Conservation (phyloP, 148 eudicot genomes). For the Dysphania ambrosioides region DNA sequence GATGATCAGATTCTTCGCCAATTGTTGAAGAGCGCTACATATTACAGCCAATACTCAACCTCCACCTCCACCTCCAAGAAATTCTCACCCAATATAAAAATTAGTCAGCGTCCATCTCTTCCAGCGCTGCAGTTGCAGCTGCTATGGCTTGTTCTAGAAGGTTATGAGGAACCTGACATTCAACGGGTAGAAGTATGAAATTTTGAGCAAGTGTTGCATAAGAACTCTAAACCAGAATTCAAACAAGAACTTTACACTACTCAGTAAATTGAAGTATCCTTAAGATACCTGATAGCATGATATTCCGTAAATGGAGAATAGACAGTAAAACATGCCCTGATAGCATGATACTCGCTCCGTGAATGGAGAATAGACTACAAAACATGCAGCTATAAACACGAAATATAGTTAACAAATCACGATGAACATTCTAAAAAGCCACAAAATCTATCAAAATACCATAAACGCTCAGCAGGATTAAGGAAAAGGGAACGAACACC, state of each 20-base stretch:
- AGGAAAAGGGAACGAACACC: no score
- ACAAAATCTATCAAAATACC: no score
- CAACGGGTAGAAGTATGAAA: not conserved
- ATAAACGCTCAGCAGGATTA: not conserved
- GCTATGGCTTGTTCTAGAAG: constrained; percentile 64
- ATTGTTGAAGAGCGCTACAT: no score
- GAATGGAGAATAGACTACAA: not conserved
- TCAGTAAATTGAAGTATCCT: not conserved
- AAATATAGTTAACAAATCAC: no score
- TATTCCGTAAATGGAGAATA: no score
- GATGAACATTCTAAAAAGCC: no score
- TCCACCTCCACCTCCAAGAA: no score
- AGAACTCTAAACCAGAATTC: not conserved
- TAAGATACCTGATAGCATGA: not conserved
- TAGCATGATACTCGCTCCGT: no score
- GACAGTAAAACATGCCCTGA: no score
- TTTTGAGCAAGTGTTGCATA: not conserved
- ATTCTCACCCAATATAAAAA: not conserved
- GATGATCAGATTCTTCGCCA: no score
- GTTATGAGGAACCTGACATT: constrained; percentile 54
- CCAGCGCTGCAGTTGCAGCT: constrained; percentile 66
- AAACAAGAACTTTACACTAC: no score
- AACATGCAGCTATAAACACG: not conserved
- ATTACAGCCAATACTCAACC: no score
- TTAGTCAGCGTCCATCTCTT: constrained; percentile 80